Evolutionary conservation across 495 filamentous ascomycete species (phyloP), one percentile per base, ranked within the genome.

Genomic region (Penicillium flavigenum): DNA sequence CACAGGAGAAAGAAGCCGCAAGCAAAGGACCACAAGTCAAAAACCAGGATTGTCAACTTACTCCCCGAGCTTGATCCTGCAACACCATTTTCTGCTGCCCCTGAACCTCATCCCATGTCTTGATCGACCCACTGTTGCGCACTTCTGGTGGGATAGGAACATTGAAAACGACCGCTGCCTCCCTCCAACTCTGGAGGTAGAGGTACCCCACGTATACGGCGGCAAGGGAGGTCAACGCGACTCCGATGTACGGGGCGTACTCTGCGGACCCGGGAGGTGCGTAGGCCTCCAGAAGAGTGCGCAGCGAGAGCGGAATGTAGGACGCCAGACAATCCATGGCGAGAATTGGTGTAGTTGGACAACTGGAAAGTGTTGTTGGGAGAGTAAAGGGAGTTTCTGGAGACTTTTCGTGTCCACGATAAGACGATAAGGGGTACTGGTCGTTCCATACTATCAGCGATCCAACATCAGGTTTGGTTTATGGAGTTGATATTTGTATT

Each of bases 101-200:
- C 38, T 69, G 57, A 22, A 69, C 58, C 36, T 86, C 69, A 16
- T 88, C 83, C 58, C 95, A 83, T 6, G 85, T 78, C 64, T 83
- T 80, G 10, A 82, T 80, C 7, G 80, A 72, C 72, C 82, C 84
- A 31, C 74, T 76, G 8, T 80, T 66, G 34, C 68, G 61, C 51
- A 81, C 79, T 66, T 87, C 82, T 36, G 79, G 65, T 6, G 87
- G 87, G 19, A 86, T 39, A 2, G 81, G 78, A 10, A 88, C 80
- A 52, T 74, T 73, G 68, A 86, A 88, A 4, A 75, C 51, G 22
- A 88, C 79, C 2, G 81, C 77, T 20, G 73, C 72, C 72, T 85
- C 83, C 60, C 62, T 69, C 19, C 57, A 57, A 53, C 67, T 47
- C 8, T 63, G 61, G 45, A 73, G 22, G 54, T 70, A 79, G 47